Conservation (phyloP, 164 flowering plant genomes). For the Sedum album region DNA sequence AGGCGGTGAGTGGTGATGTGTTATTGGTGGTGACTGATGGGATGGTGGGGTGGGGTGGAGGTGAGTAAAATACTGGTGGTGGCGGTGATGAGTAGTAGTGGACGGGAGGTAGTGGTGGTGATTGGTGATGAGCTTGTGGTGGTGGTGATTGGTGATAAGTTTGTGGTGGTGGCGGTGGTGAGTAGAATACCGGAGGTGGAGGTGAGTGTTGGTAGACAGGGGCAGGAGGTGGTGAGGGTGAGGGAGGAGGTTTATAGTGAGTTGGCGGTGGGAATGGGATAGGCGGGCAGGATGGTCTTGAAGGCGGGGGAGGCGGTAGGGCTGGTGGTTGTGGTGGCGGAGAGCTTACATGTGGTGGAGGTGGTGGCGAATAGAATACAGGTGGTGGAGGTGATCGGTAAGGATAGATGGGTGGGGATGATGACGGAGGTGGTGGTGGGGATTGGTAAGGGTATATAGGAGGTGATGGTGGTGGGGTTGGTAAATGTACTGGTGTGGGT, state of each 20-base stretch:
- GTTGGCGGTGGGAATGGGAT: constrained; percentile 2
- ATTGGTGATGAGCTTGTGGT: constrained; percentile 7
- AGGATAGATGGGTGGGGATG: constrained; percentile 3
- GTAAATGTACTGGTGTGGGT: neutral
- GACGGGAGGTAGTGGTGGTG: constrained; percentile 15
- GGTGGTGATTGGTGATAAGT: constrained; percentile 22
- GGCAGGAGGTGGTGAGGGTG: neutral
- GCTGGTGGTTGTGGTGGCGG: neutral
- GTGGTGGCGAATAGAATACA: neutral
- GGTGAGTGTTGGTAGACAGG: neutral
- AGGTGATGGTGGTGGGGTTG: constrained; percentile 15
- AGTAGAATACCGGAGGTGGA: constrained; percentile 28
- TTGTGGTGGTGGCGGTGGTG: constrained; percentile 35
- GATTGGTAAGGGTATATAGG: constrained; percentile 14
- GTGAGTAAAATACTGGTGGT: constrained; percentile 20
- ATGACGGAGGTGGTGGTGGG: constrained; percentile 12
- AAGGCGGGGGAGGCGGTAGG: neutral
- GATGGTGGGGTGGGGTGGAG: constrained; percentile 22
- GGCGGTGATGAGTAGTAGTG: constrained; percentile 16
- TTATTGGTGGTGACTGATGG: constrained; percentile 31
- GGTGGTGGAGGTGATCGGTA: constrained; percentile 14
- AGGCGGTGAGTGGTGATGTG: neutral
- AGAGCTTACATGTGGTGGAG: too few relatives aligned
- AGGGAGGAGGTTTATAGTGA: constrained; percentile 11
- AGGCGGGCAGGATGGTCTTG: neutral